Evolutionary conservation across 768 basidiomycete genomes (phyloP), one percentile per base, ranked within the genome.

Genomic region (Ramaria rubella): DNA sequence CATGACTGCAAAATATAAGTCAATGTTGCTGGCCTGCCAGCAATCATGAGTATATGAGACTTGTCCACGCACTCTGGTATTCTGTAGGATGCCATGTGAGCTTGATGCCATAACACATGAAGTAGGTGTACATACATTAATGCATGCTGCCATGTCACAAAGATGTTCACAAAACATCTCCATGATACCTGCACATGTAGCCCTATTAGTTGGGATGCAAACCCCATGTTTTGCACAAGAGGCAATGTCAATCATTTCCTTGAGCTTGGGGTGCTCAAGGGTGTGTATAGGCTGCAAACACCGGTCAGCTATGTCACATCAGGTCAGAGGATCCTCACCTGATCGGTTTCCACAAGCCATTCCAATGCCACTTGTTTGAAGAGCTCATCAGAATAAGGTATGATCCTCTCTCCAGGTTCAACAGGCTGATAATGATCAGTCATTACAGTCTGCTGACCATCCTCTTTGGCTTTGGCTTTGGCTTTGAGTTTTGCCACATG

Each of bases 301-400:
- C 11, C 36, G 11, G 11, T 38, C 36, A 38, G 11, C 36, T 11
- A n/a, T 38, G n/a, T 38, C 36, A 38, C n/a, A 38, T 38, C n/a
- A 38, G n/a, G n/a, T 38, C n/a, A 11, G n/a, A 11, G 36, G 36
- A 11, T 38, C 11, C 36, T 11, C 36, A 74, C 73, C 68, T 75
- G 73, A 60, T 75, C 67, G 5, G 72, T 75, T n/a, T 62, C 61
- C 23, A 72, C 61, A 5, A 76, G 60, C 73, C 75, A 76, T 51
- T 74, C 62, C 19, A 70, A 60, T 3, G 70, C 71, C 1, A 66
- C 68, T 26, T 67, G 36, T 8, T 50, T 36, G 55, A 73, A 74
- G 2, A 62, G 27, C 11, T 55, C 43, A 40, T 74, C 63, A 0
- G 66, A 58, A 58, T 75, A 75, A 1, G 60, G 62, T 17, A 72